Conservation (phyloP, 148 eudicot genomes). For the Fallopia convolvulus region DNA sequence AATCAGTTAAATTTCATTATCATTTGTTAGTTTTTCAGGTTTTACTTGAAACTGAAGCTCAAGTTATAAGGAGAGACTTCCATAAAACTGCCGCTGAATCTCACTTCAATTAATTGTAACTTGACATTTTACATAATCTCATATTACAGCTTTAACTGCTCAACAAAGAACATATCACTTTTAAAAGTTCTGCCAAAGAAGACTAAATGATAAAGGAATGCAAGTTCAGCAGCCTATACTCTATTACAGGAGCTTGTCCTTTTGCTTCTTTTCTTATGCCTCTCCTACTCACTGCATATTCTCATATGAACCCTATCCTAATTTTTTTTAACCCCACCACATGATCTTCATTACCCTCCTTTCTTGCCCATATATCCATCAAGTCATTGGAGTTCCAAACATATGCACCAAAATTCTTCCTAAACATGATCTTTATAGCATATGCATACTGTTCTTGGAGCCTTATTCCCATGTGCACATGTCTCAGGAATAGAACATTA, state of each 20-base stretch:
- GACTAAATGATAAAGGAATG: neutral
- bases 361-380: neutral
- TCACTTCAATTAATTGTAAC: neutral
- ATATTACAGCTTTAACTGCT: neutral
- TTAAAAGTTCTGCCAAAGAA: neutral
- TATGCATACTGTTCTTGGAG: neutral
- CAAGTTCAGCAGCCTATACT: neutral
- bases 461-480: neutral
- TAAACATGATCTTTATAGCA: neutral
- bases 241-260: neutral
- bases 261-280: conserved; percentile 6
- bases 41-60: neutral
- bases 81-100: neutral
- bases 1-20: neutral
- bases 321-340: neutral
- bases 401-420: neutral
- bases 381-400: neutral
- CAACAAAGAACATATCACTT: neutral
- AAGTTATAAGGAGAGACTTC: neutral
- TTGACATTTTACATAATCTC: neutral
- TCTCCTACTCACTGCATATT: neutral
- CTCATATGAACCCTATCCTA: neutral
- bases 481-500: neutral
- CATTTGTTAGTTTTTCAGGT: neutral
- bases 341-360: neutral